These are phyloP conservation scores for Termitomyces heimii DNA, from an alignment of 768 basidiomycete genomes.

Conservation along the genomic window DNA sequence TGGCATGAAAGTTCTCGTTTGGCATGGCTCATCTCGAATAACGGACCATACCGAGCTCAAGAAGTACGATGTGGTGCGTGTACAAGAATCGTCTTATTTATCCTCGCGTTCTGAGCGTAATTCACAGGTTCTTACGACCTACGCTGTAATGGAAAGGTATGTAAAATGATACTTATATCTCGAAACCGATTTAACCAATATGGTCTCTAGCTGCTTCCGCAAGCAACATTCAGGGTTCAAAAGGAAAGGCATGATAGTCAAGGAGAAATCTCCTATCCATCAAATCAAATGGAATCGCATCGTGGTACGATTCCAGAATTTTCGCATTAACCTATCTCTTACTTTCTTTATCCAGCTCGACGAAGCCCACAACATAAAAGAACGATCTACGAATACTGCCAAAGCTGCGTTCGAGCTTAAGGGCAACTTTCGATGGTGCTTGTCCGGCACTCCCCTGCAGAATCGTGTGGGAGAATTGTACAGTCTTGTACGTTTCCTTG, in stretches of 20 bases:
- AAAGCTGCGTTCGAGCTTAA: constrained; percentile 93
- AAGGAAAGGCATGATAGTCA: constrained; percentile 75
- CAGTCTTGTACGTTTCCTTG: constrained; percentile 87
- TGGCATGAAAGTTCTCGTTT: constrained; percentile 81
- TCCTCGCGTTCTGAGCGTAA: background rate
- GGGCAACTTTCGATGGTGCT: constrained; percentile 84
- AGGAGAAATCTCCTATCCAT: constrained; percentile 85
- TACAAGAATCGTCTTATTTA: background rate
- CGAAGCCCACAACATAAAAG: constrained; percentile 98
- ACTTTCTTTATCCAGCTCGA: constrained; percentile 52
- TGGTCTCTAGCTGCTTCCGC: constrained; percentile 63
- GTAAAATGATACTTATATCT: background rate
- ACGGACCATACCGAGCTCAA: constrained; percentile 61
- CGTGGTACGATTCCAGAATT: constrained; percentile 40
- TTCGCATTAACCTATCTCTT: background rate
- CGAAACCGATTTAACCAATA: no score
- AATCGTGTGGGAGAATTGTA: constrained; percentile 99
- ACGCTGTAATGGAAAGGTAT: constrained; percentile 75
- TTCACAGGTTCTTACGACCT: constrained; percentile 72
- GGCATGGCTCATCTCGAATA: constrained; percentile 81
- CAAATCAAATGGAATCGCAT: constrained; percentile 80
- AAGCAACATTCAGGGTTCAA: constrained; percentile 93
- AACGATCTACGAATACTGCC: constrained; percentile 89
- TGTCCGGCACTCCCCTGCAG: constrained; percentile 94
- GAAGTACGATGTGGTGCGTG: constrained; percentile 81